Base-by-base conservation (phyloP, 1,284 basidiomycete genomes). In the Fomitopsis schrenkii region DNA sequence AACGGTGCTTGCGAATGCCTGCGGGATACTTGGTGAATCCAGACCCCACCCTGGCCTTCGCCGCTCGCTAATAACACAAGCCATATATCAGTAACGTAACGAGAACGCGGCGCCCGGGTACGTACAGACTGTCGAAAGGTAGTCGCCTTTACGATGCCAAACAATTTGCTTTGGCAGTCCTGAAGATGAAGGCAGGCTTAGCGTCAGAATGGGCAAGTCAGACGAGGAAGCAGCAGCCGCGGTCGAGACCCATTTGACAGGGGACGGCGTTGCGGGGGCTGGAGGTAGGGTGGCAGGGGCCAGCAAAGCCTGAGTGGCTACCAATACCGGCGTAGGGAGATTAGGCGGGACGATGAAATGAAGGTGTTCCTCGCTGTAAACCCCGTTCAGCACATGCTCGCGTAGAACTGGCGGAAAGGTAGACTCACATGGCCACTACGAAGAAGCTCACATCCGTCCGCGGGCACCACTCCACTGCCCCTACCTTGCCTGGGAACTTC, bases 1-100 rank as follows among this genome's bases (percentile, higher is more conserved):
- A 99, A 99, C 12, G 97, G 97, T 22, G 95, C 94, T 77, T 99
- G 97, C 7, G 95, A 97, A 73, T 97, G 92, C 72, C 97, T 88
- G 67, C 92, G 90, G 45, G 92, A 90, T 12, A 98, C 76, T 73
- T 99, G 97, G 75, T 99, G 97, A 60, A 99, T 98, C 85, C 95
- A 92, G 28, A 96, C 88, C 48, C 86, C 85, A 19, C 87, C 85
- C 66, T 92, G 87, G 30, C 79, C 81, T 62, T 85, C 85, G 60
- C 79, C 83, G 64, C 77, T 83, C 22, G 87, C 89, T 91, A 63
- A 60, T 62, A 42, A 38, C 30, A 33, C 30, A 50, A 55, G 60
- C 38, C 59, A 62, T 60, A 26, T 59, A 45, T 42, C 28, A 42
- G 55, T 19, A 54, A 30, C 35, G 33, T 30, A 58, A 59, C 57